Conservation (phyloP, 192 early-diverging fungal genomes). For the Coemansia furcata region DNA sequence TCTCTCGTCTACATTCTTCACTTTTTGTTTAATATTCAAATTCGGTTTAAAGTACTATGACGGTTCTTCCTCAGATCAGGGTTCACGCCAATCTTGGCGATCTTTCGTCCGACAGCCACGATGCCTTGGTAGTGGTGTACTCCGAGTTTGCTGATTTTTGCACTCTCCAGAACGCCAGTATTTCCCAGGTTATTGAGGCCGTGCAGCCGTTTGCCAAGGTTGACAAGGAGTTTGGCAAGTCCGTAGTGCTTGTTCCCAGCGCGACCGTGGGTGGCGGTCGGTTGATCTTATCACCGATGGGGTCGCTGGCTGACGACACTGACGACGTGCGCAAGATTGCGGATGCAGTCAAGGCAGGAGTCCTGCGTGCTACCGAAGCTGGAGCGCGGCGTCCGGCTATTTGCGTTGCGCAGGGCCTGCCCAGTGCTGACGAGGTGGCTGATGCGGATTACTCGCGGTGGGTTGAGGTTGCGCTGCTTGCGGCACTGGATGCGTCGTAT, state of each 20-base stretch:
- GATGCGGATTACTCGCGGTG: constrained; percentile 66
- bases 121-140: constrained; percentile 39
- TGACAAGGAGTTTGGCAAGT: constrained; percentile 47
- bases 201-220: constrained; percentile 19
- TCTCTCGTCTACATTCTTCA: neutral
- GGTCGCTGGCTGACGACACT: constrained; percentile 66
- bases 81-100: constrained; percentile 12
- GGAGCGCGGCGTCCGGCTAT: constrained; percentile 63
- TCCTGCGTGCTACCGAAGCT: constrained; percentile 62
- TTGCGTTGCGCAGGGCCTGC: constrained; percentile 58
- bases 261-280: constrained; percentile 59
- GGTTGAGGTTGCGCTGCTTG: constrained; percentile 72
- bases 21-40: neutral
- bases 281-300: constrained; percentile 74
- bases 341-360: constrained; percentile 67
- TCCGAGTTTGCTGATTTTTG: constrained; percentile 10
- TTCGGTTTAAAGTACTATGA: constrained; percentile 10
- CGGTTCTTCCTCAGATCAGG: constrained; percentile 25
- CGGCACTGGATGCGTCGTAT: constrained; percentile 68
- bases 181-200: constrained; percentile 4
- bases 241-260: constrained; percentile 23
- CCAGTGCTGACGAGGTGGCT: constrained; percentile 9
- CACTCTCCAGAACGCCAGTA: neutral
- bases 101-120: constrained; percentile 15
- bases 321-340: constrained; percentile 79